Conservation (phyloP, 164 flowering plant species). For the Vitis vinifera region ASM3070453v1 NC_081812.1:16654501-16655000, state of each 20-base stretch:
- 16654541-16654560: constrained; percentile 36
- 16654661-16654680: constrained; percentile 37
- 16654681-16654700: constrained; percentile 34
- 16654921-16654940: too few species aligned
- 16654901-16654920: too few species aligned
- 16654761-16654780: constrained; percentile 9
- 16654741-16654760: constrained; percentile 27
- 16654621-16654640: constrained; percentile 27
- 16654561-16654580: constrained; percentile 56
- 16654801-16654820: not conserved
- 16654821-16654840: too few species aligned
- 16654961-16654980: too few species aligned
- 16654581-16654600: constrained; percentile 41
- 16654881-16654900: too few species aligned
- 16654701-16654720: constrained; percentile 19
- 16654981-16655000: too few species aligned
- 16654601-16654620: constrained; percentile 23
- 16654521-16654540: constrained; percentile 23
- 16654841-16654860: too few species aligned
- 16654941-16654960: too few species aligned
- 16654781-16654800: constrained; percentile 5
- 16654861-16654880: too few species aligned
- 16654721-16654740: constrained; percentile 35
- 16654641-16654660: constrained; percentile 31
- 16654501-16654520: constrained; percentile 35